phyloP scores from a whole-genome alignment of 331 rosid species.

The Arachis monticola region DNA sequence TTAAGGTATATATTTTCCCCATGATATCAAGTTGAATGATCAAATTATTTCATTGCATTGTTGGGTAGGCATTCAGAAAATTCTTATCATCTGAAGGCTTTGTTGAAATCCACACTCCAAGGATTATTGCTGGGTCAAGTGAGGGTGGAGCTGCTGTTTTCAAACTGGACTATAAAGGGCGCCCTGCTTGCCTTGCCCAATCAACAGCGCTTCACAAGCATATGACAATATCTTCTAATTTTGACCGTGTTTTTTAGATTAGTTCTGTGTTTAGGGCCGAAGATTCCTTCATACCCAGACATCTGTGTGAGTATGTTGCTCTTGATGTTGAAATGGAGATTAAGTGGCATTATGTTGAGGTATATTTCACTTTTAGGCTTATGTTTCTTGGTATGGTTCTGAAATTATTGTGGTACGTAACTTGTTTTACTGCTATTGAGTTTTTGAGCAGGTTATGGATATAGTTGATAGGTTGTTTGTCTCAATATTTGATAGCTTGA shows the following conservation, averaged over 20 bases:
- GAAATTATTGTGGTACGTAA: neutral
- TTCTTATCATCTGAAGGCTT: conserved; percentile 67
- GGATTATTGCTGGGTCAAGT: conserved; percentile 87
- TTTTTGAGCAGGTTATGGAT: conserved; percentile 78
- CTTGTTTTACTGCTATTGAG: conserved; percentile 28
- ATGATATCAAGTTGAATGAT: too few relatives aligned
- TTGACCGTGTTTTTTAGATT: conserved; percentile 82
- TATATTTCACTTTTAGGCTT: conserved; percentile 30
- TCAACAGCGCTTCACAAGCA: conserved; percentile 98
- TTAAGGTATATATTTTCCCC: too few relatives aligned
- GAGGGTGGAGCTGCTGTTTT: conserved; percentile 98
- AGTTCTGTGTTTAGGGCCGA: conserved; percentile 93
- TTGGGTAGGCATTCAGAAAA: conserved; percentile 71
- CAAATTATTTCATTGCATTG: neutral
- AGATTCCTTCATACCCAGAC: conserved; percentile 48
- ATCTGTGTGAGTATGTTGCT: conserved; percentile 74
- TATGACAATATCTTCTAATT: conserved; percentile 85
- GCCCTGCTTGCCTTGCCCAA: conserved; percentile 60
- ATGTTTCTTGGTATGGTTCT: conserved; percentile 3
- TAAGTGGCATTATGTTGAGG: conserved; percentile 81
- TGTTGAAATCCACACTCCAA: conserved; percentile 88
- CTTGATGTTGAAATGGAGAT: conserved; percentile 97
- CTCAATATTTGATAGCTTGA: conserved; percentile 75
- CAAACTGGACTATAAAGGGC: conserved; percentile 65
- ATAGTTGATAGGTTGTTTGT: conserved; percentile 75